Evolutionary conservation across 2,329 filamentous ascomycete genomes (phyloP), one percentile per base, ranked within the genome.

Genomic region (Tetracladium maxilliforme): DNA sequence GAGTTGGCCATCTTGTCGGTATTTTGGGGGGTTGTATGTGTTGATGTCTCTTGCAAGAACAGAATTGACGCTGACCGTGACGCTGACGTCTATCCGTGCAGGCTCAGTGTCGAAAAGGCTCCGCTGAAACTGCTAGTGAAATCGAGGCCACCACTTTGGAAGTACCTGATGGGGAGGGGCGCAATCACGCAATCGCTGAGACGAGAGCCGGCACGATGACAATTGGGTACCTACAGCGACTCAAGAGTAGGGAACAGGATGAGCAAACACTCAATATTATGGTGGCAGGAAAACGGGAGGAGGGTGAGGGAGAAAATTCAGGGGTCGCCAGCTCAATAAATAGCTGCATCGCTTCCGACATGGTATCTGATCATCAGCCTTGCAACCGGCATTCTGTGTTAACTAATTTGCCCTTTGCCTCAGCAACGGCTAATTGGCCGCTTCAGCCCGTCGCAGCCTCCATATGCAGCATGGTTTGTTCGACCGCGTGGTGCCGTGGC

Each of bases 1-100:
- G 70, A 43, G 54, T 75, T 75, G 45, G 70, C 70, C 70, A 76
- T 76, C 38, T 36, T 61, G 44, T 37, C 6, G 25, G 18, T 16
- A 15, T 10, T 10, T n/a, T 14, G 23, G 16, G 9, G 13, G 12
- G 9, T 14, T 8, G 21, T n/a, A n/a, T n/a, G 21, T 10, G 21
- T 9, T 8, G 9, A 23, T 11, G 18, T 9, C 18, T 9, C 18
- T 9, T 9, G 18, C 9, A 11, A 19, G 18, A 11, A 19, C 11
- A 19, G 9, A 9, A 9, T 11, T 19, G 11, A 19, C 9, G 11
- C 9, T 11, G 18, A 19, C 18, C 9, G 18, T 19, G 9, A 11
- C 18, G 11, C 18, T 9, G 18, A 9, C 18, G 9, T 19, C 18
- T 19, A 9, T 19, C 11, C 11, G 9, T 19, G 18, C 18, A 11